Base-by-base conservation (phyloP, 2,329 filamentous ascomycete genomes). In the Trichoderma sp. region DNA sequence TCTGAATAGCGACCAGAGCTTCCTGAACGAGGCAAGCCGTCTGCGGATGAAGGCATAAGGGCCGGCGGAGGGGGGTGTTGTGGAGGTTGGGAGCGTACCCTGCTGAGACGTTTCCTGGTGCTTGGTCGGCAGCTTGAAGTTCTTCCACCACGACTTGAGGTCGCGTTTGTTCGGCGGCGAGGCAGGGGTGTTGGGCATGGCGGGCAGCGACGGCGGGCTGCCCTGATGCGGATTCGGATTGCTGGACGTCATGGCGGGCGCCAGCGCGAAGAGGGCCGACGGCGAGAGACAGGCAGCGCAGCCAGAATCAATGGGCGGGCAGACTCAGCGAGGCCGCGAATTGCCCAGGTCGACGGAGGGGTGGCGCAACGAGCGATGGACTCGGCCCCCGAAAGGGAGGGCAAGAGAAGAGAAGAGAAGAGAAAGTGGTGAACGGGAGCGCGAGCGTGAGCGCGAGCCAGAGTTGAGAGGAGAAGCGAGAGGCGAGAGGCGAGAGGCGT, bases 101-200 rank as follows among this genome's bases (percentile, higher is more conserved):
- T 89, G 87, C 86, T 76, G 84, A 81, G 65, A 68, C 61, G 81
- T 74, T 73, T 89, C 87, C 67, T 87, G 84, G 69, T 85, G 83
- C 75, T 84, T 88, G 46, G 84, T 81, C 56, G 86, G 83, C 66
- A 91, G 87, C 82, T 96, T 96, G 83, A 99, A 98, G 75, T 90
- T 90, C 81, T 94, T 97, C 96, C 96, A 98, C 96, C 96, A 99
- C 70, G 92, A 96, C 74, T 94, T 91, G 74, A 98, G 84, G 79
- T 97, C 94, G 78, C 93, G 89, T 83, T 91, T 96, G 73, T 89
- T 93, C 34, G 93, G 93, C 67, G 92, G 92, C 52, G 92, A 93
- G 78, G 85, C 77, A 78, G 85, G 76, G 80, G 81, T 80, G 77
- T 79, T 75, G 64, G 74, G 73, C 58, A 74, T 71, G 26, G 74